phyloP scores from a whole-genome alignment of 257 asterid genomes.

The Paulownia fortunei region DNA sequence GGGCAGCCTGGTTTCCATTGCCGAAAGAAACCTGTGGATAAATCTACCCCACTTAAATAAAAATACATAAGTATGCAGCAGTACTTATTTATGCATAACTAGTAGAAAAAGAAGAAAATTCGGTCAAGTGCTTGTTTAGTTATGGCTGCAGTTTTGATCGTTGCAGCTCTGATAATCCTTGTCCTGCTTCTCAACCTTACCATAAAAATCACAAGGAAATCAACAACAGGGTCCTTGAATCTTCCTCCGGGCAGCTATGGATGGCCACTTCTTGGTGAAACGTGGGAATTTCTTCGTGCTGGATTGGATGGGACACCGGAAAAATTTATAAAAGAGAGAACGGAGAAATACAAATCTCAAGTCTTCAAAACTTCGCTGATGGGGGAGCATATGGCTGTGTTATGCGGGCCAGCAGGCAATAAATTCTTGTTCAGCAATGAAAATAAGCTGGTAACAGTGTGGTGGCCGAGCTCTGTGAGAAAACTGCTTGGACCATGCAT shows the following conservation, averaged over 20 bases:
- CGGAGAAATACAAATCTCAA: conserved; percentile 39
- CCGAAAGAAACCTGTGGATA: conserved; percentile 3
- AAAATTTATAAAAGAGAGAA: conserved; percentile 41
- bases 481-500: conserved; percentile 56
- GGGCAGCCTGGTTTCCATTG: conserved; percentile 22
- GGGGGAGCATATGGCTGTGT: conserved; percentile 56
- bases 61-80: background rate
- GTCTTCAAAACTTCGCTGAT: conserved; percentile 55
- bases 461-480: conserved; percentile 75
- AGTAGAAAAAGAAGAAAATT: background rate
- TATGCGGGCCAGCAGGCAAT: conserved; percentile 54
- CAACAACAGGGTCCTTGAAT: conserved; percentile 28
- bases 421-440: conserved; percentile 72
- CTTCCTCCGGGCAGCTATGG: conserved; percentile 70
- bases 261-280: conserved; percentile 62
- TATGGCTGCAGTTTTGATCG: conserved; percentile 11
- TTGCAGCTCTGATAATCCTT: conserved; percentile 21
- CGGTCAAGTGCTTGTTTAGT: background rate
- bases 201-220: background rate
- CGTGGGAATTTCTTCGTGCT: conserved; percentile 48
- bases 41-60: background rate
- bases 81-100: background rate
- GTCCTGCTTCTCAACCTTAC: background rate
- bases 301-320: conserved; percentile 54
- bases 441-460: conserved; percentile 62